These are phyloP conservation scores for Ascochyta pisi DNA, from an alignment of 2,329 filamentous ascomycete species.

Conservation along the genomic window DNA sequence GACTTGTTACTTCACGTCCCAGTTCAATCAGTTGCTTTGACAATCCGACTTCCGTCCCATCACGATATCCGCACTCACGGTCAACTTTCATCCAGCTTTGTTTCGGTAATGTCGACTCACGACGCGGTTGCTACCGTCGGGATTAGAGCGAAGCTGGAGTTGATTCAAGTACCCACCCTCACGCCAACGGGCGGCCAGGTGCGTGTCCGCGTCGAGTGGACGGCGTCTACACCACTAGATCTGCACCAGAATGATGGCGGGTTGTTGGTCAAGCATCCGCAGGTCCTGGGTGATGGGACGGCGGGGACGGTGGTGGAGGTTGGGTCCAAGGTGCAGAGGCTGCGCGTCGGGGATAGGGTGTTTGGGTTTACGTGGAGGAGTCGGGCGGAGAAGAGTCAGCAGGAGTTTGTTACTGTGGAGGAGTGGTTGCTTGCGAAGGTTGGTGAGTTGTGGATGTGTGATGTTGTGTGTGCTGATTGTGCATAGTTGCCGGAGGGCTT, in stretches of 20 bases:
- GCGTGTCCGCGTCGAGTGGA: slow-evolving; percentile 63
- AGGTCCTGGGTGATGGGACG: slow-evolving; percentile 59
- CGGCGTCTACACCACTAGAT: slow-evolving; percentile 66
- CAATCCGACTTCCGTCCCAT: too few species aligned
- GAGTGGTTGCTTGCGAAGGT: slow-evolving; percentile 53
- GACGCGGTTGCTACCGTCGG: slow-evolving; percentile 19
- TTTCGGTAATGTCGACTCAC: too few species aligned
- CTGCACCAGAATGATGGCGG: slow-evolving; percentile 68
- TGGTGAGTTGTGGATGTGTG: background rate
- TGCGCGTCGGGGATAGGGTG: slow-evolving; percentile 63
- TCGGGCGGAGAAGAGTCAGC: slow-evolving; percentile 60
- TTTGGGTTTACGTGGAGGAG: slow-evolving; percentile 62
- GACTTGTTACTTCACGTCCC: too few species aligned
- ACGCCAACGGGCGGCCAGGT: slow-evolving; percentile 55
- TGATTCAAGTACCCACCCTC: slow-evolving; percentile 47
- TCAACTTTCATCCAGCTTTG: too few species aligned
- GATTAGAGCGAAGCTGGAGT: slow-evolving; percentile 44
- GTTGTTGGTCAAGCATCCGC: slow-evolving; percentile 59
- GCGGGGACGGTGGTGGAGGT: slow-evolving; percentile 62
- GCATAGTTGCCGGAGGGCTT: slow-evolving; percentile 52
- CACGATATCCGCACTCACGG: too few species aligned
- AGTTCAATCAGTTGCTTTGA: too few species aligned
- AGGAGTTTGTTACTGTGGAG: slow-evolving; percentile 62
- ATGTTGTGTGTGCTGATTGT: slow-evolving; percentile 8
- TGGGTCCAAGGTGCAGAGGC: slow-evolving; percentile 53